phyloP scores from a whole-genome alignment of 805 yeast genomes.

The Debaryomyces hansenii region DNA sequence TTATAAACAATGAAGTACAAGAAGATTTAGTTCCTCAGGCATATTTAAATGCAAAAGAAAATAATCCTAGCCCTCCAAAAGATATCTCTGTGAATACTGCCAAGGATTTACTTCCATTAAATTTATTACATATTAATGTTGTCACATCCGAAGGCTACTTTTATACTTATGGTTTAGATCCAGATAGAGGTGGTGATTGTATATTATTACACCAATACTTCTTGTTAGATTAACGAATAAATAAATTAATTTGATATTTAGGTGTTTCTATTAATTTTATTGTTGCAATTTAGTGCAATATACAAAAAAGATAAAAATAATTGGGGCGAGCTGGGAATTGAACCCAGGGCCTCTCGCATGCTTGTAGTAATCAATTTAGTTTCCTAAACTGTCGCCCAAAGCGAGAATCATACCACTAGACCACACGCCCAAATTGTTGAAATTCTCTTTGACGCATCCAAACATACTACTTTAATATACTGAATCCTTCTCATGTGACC shows the following conservation, averaged over 20 bases:
- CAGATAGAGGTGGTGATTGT: conserved; percentile 93
- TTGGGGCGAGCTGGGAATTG: conserved; percentile 54
- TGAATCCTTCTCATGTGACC: background rate
- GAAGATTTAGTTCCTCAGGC: conserved; percentile 32
- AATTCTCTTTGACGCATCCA: background rate
- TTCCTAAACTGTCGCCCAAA: conserved; percentile 8
- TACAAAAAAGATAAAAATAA: conserved; percentile 5
- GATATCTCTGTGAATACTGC: conserved; percentile 16
- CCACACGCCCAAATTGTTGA: conserved; percentile 9
- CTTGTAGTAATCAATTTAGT: conserved; percentile 14
- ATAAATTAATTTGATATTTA: background rate
- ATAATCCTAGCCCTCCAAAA: conserved; percentile 11
- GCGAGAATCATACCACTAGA: conserved; percentile 14
- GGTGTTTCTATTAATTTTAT: no score
- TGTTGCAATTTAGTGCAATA: background rate
- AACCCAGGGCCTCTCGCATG: conserved; percentile 64
- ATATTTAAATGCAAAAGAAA: conserved; percentile 15
- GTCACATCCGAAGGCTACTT: conserved; percentile 81
- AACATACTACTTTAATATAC: background rate
- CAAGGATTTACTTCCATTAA: conserved; percentile 26
- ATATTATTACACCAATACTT: conserved; percentile 71
- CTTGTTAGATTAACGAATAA: conserved; percentile 33
- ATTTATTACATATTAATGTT: conserved; percentile 55
- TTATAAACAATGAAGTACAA: conserved; percentile 38
- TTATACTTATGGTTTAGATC: conserved; percentile 77